Percentiles rank a stretch among this genome's conserved stretches.
Conservation (phyloP, 164 flowering plant species). For the Sedum album region DNA sequence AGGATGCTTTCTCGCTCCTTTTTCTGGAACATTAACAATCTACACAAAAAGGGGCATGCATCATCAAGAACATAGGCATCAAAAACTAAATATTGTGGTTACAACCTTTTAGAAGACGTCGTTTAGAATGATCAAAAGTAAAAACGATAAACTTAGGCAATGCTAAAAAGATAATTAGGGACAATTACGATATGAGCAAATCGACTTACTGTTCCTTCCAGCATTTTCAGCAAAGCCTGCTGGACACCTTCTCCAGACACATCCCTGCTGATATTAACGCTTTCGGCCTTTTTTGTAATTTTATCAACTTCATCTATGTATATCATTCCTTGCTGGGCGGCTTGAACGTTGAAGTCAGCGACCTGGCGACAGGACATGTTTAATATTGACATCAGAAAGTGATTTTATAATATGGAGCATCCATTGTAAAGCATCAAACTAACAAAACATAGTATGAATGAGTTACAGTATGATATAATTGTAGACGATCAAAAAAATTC, state of each 20-base stretch:
- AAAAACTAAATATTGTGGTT: background rate
- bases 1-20: slow-evolving; percentile 96
- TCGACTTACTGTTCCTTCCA: slow-evolving; percentile 96
- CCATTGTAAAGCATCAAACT: background rate
- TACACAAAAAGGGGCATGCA: slow-evolving; percentile 25
- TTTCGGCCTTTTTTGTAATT: slow-evolving; percentile 97
- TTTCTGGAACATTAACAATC: slow-evolving; percentile 96
- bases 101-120: no score
- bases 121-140: background rate
- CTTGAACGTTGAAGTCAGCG: slow-evolving; percentile 94
- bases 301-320: slow-evolving; percentile 99
- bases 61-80: background rate
- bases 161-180: background rate
- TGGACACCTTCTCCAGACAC: slow-evolving; percentile 99
- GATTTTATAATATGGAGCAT: background rate
- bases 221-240: slow-evolving; percentile 93
- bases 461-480: background rate
- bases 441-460: background rate
- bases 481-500: background rate
- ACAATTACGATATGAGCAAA: background rate
- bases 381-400: background rate
- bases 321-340: slow-evolving; percentile 98
- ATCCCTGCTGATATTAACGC: slow-evolving; percentile 88
- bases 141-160: background rate
- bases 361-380: slow-evolving; percentile 34